These are phyloP conservation scores for Suillus lakei DNA, from an alignment of 768 basidiomycete species.

Conservation along the genomic window DNA sequence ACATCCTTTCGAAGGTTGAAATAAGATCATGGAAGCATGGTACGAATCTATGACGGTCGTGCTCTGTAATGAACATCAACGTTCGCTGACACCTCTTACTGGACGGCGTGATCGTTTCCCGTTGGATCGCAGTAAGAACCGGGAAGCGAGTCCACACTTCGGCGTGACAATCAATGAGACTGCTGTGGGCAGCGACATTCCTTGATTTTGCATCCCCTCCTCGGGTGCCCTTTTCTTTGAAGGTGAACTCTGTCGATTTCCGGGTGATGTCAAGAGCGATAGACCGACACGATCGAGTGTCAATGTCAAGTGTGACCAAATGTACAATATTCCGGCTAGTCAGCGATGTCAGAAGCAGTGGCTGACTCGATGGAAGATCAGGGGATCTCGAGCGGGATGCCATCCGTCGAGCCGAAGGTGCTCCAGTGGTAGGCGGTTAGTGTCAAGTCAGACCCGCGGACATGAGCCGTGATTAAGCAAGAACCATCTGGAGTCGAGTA, in stretches of 20 bases:
- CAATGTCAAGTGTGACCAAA: constrained; percentile 44
- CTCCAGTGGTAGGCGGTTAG: constrained; percentile 57
- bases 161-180: constrained; percentile 55
- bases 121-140: constrained; percentile 54
- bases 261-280: constrained; percentile 56
- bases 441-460: constrained; percentile 16
- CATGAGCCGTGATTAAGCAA: constrained; percentile 47
- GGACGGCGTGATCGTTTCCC: constrained; percentile 45
- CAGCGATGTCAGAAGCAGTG: constrained; percentile 48
- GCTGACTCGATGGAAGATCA: constrained; percentile 22
- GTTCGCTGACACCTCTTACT: constrained; percentile 36
- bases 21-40: constrained; percentile 53
- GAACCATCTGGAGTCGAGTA: constrained; percentile 59
- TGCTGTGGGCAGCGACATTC: constrained; percentile 47
- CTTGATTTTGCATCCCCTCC: constrained; percentile 18
- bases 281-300: constrained; percentile 41
- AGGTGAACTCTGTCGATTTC: constrained; percentile 59
- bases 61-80: constrained; percentile 50
- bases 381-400: constrained; percentile 44
- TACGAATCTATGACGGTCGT: constrained; percentile 38
- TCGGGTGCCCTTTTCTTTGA: constrained; percentile 46
- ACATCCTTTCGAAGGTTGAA: constrained; percentile 48
- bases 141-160: constrained; percentile 69
- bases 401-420: constrained; percentile 57
- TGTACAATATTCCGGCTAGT: constrained; percentile 46